A percentile compares a stretch with the other conserved stretches of the same genome.
These are phyloP conservation scores for Stropharia rugosoannulata DNA, from an alignment of 768 basidiomycete species.

Conservation along the genomic window DNA sequence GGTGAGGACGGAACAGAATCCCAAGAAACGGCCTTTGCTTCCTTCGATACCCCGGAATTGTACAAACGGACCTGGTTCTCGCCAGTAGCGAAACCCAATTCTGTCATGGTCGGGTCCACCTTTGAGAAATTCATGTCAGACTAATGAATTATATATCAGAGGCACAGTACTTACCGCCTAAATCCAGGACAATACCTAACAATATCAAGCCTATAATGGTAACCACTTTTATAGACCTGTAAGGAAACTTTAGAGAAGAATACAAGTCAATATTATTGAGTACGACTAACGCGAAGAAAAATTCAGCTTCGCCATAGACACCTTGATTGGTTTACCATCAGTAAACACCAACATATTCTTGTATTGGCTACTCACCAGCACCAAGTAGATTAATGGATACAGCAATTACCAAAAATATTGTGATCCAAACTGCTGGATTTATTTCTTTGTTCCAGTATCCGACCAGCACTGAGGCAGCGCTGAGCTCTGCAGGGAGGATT, in stretches of 20 bases:
- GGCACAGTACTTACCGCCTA: conserved; percentile 50
- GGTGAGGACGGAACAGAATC: conserved; percentile 57
- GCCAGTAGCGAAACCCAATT: conserved; percentile 78
- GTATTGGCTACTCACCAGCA: conserved; percentile 40
- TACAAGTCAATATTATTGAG: neutral
- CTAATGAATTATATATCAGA: neutral
- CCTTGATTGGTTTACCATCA: conserved; percentile 28
- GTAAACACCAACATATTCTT: neutral
- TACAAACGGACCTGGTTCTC: conserved; percentile 83
- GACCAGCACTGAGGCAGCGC: conserved; percentile 75
- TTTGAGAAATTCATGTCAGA: conserved; percentile 7
- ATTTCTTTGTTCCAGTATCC: conserved; percentile 61
- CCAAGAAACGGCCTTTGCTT: conserved; percentile 69
- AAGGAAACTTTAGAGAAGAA: neutral
- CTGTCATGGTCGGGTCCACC: conserved; percentile 84
- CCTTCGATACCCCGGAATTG: conserved; percentile 69
- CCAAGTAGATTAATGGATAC: conserved; percentile 75
- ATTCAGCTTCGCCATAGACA: conserved; percentile 84
- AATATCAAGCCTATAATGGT: conserved; percentile 75
- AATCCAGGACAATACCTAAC: conserved; percentile 74
- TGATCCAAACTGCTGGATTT: conserved; percentile 78
- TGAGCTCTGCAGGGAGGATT: conserved; percentile 70
- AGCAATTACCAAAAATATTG: conserved; percentile 73
- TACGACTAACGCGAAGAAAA: conserved; percentile 70
- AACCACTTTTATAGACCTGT: conserved; percentile 83